Evolutionary conservation across 2,329 filamentous ascomycete species (phyloP), one percentile per base, ranked within the genome.

Genomic region (Fusarium fujikuroi): DNA sequence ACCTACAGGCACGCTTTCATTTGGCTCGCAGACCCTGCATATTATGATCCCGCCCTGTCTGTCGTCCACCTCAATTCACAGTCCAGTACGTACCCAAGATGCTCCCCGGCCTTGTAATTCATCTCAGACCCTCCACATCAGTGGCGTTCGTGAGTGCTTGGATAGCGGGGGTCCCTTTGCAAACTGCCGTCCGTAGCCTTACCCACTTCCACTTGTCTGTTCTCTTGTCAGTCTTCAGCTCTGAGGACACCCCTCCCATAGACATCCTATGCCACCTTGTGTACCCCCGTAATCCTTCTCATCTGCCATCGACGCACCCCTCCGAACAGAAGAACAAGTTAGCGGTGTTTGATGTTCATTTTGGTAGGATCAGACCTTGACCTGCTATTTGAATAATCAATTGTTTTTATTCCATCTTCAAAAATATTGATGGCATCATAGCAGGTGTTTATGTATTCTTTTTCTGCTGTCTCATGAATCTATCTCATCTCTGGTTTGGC

Each of bases 131-230:
- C 77, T 76, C 76, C 76, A 75, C 77, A 78, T 78, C 77, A 77
- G 77, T 76, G 76, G 77, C 77, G 77, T 76, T 76, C 75, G 72
- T 70, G 62, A 66, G 60, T 73, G 73, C 72, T 71, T 71, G 61
- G 68, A 56, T 66, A 74, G 65, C 70, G 74, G 74, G 74, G 73
- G 70, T 62, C 69, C 72, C 74, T 76, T 77, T 77, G 73, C 72
- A 76, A 79, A 79, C 76, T 79, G 77, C 77, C 77, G 77, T 77
- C 74, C 77, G 70, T 76, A 77, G 77, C 77, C 77, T 77, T 78
- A 76, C 71, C 76, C 74, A 77, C 77, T 65, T 71, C 60, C 70
- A 68, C 67, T 60, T 65, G 23, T 49, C 70, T 49, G 49, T 44
- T 23, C 56, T 61, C 34, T 69, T 69, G 62, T 62, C 57, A 44